Base-by-base conservation (phyloP, 2,329 filamentous ascomycete species). In the Parastagonospora avenae region DNA sequence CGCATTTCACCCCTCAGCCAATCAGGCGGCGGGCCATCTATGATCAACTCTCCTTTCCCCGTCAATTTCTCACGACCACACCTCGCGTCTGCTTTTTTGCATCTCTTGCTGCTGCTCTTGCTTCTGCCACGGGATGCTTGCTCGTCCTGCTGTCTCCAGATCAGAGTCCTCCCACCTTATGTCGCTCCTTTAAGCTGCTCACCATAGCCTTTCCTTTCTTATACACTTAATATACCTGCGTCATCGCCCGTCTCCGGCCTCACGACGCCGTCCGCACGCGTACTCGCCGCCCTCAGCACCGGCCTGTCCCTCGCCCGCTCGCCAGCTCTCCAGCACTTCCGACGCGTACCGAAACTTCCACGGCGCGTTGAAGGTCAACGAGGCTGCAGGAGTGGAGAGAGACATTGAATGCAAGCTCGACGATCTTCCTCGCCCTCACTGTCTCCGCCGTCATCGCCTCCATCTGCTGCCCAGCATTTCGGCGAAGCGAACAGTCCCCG, bases 401-500 rank as follows among this genome's bases (percentile, higher is more conserved):
- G 62, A 60, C 59, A 61, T 69, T 74, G 71, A 68, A 74, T 74
- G 72, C 73, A 66, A 72, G 66, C 69, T 71, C 70, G 67, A 72
- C 71, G 68, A 39, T 54, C 54, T 36, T 65, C 64, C 53, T 69
- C 67, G 55, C 59, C 60, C 46, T 68, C 69, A 59, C 60, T 62
- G 52, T 61, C 63, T 39, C 65, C 60, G 53, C 69, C 66, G 16
- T 71, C 72, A 44, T 73, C 73, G 51, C 71, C 72, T 39, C 68
- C 65, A 55, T 62, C 65, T 59, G 67, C 62, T 48, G 53, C 62
- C 44, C 62, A 56, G 55, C 54, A 57, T 40, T 55, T 59, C 36
- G 59, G 60, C 52, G 60, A 68, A 59, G 55, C 60, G 33, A 44
- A 54, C 48, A 62, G 55, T 49, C 57, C 61, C 33, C 54, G 62